Percentiles rank a stretch among this genome's conserved stretches.
phyloP scores from a whole-genome alignment of 2,329 filamentous ascomycete genomes.

The Colletotrichum higginsianum region DNA sequence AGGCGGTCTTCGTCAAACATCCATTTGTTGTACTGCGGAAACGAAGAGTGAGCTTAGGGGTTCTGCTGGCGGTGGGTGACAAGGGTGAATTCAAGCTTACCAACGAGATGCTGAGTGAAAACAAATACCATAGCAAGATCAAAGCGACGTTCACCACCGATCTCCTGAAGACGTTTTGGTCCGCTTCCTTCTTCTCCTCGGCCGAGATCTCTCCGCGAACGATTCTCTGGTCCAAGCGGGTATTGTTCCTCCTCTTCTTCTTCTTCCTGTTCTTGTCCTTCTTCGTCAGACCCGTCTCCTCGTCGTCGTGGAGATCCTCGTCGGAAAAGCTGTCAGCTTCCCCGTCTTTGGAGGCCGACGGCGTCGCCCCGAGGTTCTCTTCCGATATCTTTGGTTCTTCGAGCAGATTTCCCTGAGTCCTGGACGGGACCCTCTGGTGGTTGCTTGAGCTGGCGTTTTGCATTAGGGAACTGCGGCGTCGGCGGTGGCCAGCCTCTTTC shows the following conservation, averaged over 20 bases:
- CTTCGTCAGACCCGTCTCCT: slow-evolving; percentile 88
- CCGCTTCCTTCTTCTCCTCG: slow-evolving; percentile 82
- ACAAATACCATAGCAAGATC: slow-evolving; percentile 89
- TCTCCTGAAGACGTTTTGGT: slow-evolving; percentile 79
- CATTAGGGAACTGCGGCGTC: slow-evolving; percentile 70
- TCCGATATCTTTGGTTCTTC: slow-evolving; percentile 65
- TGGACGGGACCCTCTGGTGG: slow-evolving; percentile 47
- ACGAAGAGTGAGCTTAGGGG: slow-evolving; percentile 47
- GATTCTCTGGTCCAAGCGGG: slow-evolving; percentile 78
- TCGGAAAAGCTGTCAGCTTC: slow-evolving; percentile 75
- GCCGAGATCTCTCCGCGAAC: slow-evolving; percentile 73
- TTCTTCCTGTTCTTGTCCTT: slow-evolving; percentile 79
- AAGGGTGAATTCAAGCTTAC: slow-evolving; percentile 66
- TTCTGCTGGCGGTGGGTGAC: slow-evolving; percentile 8
- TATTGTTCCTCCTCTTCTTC: slow-evolving; percentile 77
- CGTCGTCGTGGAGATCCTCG: slow-evolving; percentile 85
- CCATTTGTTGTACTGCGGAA: slow-evolving; percentile 96
- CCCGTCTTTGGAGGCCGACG: slow-evolving; percentile 50
- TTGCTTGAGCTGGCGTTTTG: slow-evolving; percentile 52
- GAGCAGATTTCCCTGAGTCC: slow-evolving; percentile 48
- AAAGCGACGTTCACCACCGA: slow-evolving; percentile 83
- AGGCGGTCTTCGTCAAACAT: slow-evolving; percentile 92
- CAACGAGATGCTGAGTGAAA: slow-evolving; percentile 93
- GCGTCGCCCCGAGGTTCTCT: slow-evolving; percentile 50
- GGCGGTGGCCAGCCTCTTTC: slow-evolving; percentile 63